phyloP scores from a whole-genome alignment of 2,329 filamentous ascomycete species.

The Arthrobotrys entomopaga region DNA sequence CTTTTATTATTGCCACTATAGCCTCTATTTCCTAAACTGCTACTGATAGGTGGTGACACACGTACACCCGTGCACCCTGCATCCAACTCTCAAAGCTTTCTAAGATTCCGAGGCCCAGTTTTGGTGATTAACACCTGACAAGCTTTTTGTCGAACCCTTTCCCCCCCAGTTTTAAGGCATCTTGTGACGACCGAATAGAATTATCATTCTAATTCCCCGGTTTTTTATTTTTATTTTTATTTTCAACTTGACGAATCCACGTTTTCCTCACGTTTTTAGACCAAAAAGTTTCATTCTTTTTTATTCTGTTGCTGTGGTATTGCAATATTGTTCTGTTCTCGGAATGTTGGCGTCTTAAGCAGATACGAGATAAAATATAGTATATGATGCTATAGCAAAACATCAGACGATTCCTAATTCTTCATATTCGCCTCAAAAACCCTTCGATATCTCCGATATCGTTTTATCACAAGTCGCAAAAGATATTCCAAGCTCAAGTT shows the following conservation, averaged over 20 bases:
- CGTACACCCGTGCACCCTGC: no score
- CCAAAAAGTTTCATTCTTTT: background rate
- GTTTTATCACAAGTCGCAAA: background rate
- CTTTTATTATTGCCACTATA: no score
- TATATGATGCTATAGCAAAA: background rate
- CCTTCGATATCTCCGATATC: background rate
- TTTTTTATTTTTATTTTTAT: background rate
- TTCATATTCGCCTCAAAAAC: background rate
- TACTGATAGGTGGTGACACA: no score
- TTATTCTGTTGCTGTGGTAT: slow-evolving; percentile 11
- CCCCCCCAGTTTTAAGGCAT: background rate
- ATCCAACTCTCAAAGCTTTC: no score
- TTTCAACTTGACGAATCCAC: background rate
- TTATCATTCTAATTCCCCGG: background rate
- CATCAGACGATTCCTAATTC: background rate
- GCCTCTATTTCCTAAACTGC: no score
- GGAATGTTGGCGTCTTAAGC: slow-evolving; percentile 8
- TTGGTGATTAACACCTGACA: slow-evolving; percentile 45
- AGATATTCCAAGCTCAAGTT: slow-evolving; percentile 5
- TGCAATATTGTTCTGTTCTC: background rate
- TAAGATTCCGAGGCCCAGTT: background rate
- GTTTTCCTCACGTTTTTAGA: slow-evolving; percentile 7
- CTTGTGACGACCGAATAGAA: slow-evolving; percentile 12
- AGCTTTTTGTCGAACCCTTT: background rate
- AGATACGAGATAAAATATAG: background rate